Conservation (phyloP, 805 yeast species). For the Cyberlindnera americana region DNA sequence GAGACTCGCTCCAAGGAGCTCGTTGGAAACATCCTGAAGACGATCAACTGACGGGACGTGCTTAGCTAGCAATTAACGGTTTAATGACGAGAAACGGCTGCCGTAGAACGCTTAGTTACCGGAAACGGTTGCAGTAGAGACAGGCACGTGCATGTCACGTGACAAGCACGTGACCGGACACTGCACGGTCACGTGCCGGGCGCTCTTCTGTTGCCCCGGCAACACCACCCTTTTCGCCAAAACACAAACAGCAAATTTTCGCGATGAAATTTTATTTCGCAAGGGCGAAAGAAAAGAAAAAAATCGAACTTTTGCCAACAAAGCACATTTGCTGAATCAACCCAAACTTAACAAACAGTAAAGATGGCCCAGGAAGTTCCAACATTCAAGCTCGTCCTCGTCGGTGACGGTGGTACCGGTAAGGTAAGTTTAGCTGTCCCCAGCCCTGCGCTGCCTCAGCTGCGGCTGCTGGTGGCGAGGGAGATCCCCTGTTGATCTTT, state of each 20-base stretch:
- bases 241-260: constrained; percentile 4
- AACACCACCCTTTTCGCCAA: background rate
- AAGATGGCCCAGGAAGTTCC: constrained; percentile 79
- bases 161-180: too few relatives aligned
- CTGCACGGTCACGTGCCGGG: too few relatives aligned
- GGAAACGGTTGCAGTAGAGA: too few relatives aligned
- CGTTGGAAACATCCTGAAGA: constrained; percentile 22
- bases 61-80: background rate
- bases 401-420: constrained; percentile 99
- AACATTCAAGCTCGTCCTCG: constrained; percentile 95
- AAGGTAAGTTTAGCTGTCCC: constrained; percentile 47
- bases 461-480: too few relatives aligned
- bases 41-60: constrained; percentile 14
- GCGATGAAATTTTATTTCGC: background rate
- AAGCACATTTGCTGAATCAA: too few relatives aligned
- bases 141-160: too few relatives aligned
- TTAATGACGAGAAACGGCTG: background rate
- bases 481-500: too few relatives aligned
- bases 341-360: constrained; percentile 1
- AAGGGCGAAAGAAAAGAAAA: background rate
- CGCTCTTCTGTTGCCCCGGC: too few relatives aligned
- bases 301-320: background rate
- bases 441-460: too few relatives aligned
- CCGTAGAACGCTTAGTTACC: too few relatives aligned
- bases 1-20: constrained; percentile 10